Conservation (phyloP, 106 monocot genomes). For the Agapanthus africanus region DNA sequence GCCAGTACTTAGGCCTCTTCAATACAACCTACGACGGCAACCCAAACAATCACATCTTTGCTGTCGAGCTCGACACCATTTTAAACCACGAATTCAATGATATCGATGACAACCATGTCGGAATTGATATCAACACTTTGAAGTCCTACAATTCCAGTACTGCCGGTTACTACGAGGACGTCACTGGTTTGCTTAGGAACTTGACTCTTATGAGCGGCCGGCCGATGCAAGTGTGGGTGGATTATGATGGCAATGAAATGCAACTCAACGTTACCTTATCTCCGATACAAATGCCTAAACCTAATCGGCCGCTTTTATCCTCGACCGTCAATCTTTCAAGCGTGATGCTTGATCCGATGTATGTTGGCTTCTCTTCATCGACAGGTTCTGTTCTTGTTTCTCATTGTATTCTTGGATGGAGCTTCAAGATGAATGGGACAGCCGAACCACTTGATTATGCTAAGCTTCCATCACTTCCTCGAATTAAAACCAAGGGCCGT, state of each 20-base stretch:
- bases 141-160: neutral
- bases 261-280: conserved; percentile 28
- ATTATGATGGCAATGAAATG: conserved; percentile 21
- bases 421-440: conserved; percentile 30
- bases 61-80: conserved; percentile 60
- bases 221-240: conserved; percentile 38
- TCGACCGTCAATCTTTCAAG: conserved; percentile 14
- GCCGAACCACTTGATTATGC: conserved; percentile 12
- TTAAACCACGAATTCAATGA: conserved; percentile 33
- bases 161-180: conserved; percentile 6
- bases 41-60: conserved; percentile 28
- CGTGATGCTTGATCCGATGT: conserved; percentile 25
- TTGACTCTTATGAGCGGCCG: conserved; percentile 21
- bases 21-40: conserved; percentile 4
- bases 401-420: conserved; percentile 45
- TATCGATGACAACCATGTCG: conserved; percentile 19
- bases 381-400: conserved; percentile 6
- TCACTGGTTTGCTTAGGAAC: neutral
- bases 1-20: conserved; percentile 16
- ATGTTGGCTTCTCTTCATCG: conserved; percentile 34
- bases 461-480: conserved; percentile 9
- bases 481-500: neutral
- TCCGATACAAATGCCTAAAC: conserved; percentile 18
- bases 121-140: conserved; percentile 12
- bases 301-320: conserved; percentile 27